A percentile compares a stretch with the other conserved stretches of the same genome.
phyloP scores from a whole-genome alignment of 2,329 filamentous ascomycete genomes.

The Didymella exigua region DNA sequence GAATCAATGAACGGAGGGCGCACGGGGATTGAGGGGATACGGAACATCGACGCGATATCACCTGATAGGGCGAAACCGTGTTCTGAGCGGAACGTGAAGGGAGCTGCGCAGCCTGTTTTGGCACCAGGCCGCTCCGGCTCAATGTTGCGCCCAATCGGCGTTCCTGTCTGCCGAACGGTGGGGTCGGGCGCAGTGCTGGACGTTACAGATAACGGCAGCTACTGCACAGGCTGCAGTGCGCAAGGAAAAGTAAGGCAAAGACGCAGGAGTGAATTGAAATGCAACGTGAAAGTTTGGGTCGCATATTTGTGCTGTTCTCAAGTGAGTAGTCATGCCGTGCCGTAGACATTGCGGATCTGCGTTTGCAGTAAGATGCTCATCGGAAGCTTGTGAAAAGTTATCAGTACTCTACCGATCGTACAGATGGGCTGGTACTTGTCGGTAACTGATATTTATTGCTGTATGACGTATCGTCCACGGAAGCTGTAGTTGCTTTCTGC shows the following conservation, averaged over 20 bases:
- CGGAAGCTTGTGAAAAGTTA: neutral
- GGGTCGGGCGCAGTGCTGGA: neutral
- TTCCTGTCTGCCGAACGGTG: neutral
- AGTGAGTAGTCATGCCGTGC: too few relatives aligned
- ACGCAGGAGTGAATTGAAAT: slow-evolving; percentile 16
- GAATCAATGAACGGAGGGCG: neutral
- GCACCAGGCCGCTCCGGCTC: neutral
- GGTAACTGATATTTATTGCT: neutral
- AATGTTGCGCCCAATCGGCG: neutral
- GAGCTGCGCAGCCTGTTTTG: neutral
- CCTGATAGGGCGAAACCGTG: slow-evolving; percentile 38
- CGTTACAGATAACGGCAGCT: slow-evolving; percentile 13
- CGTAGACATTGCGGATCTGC: neutral
- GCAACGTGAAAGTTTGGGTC: slow-evolving; percentile 6
- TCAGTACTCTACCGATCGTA: neutral
- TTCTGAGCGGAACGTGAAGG: slow-evolving; percentile 7
- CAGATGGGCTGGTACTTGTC: neutral
- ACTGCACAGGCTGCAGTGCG: slow-evolving; percentile 1
- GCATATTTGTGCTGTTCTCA: slow-evolving; percentile 3
- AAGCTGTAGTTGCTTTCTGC: neutral
- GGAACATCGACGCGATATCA: slow-evolving; percentile 38
- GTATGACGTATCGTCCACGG: neutral
- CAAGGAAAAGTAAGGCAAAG: slow-evolving; percentile 6
- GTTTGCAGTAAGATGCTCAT: neutral
- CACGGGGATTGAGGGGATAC: neutral